phyloP scores from a whole-genome alignment of 176 grass and related monocot species.

The Oryza officinalis region DNA sequence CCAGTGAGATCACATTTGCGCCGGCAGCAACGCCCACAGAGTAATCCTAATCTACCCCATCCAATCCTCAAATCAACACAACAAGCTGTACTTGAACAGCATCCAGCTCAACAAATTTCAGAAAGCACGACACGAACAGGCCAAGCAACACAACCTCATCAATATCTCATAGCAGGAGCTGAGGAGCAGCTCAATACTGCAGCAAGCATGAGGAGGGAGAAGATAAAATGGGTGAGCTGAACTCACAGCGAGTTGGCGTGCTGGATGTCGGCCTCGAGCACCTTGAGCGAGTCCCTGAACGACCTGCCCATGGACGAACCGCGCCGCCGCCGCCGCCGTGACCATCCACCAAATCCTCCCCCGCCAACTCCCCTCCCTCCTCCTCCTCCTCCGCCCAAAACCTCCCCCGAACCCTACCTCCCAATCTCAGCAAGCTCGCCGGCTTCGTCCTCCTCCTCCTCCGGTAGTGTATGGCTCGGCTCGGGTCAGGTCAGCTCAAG shows the following conservation, averaged over 20 bases:
- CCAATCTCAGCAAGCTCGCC: neutral
- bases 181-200: neutral
- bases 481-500: slow-evolving; percentile 17
- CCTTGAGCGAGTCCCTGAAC: slow-evolving; percentile 92
- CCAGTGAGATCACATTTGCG: neutral
- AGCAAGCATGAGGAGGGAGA: neutral
- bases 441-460: neutral
- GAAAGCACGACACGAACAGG: neutral
- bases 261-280: slow-evolving; percentile 92
- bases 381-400: neutral
- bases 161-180: neutral
- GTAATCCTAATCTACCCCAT: neutral
- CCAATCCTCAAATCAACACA: neutral
- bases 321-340: slow-evolving; percentile 14
- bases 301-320: slow-evolving; percentile 54
- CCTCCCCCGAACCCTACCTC: slow-evolving; percentile 26
- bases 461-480: neutral
- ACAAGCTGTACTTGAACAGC: neutral
- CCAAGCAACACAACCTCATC: neutral
- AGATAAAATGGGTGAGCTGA: neutral
- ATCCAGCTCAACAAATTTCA: neutral
- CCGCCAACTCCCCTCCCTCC: neutral
- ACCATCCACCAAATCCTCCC: slow-evolving; percentile 42
- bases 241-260: slow-evolving; percentile 90
- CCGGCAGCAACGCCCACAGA: neutral